Percentiles rank a stretch among this genome's conserved stretches.
Conservation (phyloP, 2,329 filamentous ascomycete genomes). For the Ceratocystis destructans region DNA sequence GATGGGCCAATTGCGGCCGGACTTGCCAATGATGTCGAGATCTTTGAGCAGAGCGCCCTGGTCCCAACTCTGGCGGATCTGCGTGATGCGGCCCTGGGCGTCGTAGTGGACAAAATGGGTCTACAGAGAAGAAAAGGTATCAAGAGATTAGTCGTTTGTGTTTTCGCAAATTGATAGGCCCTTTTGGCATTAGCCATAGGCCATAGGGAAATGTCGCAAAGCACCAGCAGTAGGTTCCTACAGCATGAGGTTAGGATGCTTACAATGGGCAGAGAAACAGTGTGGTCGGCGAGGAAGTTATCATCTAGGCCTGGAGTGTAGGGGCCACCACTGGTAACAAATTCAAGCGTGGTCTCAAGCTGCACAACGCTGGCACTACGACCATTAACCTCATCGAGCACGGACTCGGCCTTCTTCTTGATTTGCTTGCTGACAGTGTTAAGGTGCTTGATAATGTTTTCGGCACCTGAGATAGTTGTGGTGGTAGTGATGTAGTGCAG, state of each 20-base stretch:
- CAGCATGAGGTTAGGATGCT: conserved; percentile 26
- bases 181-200: neutral
- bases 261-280: conserved; percentile 69
- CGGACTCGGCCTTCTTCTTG: conserved; percentile 68
- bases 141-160: neutral
- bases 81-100: conserved; percentile 59
- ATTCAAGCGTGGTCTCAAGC: conserved; percentile 70
- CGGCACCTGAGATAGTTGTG: conserved; percentile 54
- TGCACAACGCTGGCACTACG: conserved; percentile 64
- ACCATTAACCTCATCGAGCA: conserved; percentile 62
- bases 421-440: conserved; percentile 56
- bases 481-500: conserved; percentile 86
- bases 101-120: conserved; percentile 83
- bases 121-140: conserved; percentile 31
- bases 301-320: conserved; percentile 85
- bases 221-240: neutral
- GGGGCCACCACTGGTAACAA: conserved; percentile 64
- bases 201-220: neutral
- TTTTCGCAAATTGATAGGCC: neutral
- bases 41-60: conserved; percentile 86
- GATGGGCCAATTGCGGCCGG: conserved; percentile 90
- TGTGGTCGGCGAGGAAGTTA: conserved; percentile 78
- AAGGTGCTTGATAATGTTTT: conserved; percentile 74
- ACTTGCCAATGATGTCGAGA: conserved; percentile 81
- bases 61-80: conserved; percentile 89